Percentiles rank a stretch among this genome's conserved stretches.
phyloP scores from a whole-genome alignment of 1,284 basidiomycete genomes.

The Ustilago tritici region DNA sequence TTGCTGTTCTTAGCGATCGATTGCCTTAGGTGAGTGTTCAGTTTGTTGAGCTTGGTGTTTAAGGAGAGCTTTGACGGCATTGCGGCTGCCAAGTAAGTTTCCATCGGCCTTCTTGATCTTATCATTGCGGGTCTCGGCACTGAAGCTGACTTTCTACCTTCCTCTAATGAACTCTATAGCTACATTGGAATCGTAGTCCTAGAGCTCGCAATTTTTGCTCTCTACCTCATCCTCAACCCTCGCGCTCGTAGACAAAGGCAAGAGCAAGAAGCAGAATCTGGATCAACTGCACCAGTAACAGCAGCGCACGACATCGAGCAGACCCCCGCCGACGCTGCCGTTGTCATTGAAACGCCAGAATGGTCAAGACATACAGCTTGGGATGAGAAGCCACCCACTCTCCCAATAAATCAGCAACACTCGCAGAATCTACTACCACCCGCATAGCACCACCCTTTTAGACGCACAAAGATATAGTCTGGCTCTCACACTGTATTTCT shows the following conservation, averaged over 20 bases:
- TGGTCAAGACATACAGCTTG: constrained; percentile 34
- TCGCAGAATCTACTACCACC: background rate
- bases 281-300: background rate
- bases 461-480: background rate
- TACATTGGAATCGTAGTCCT: constrained; percentile 77
- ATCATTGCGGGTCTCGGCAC: background rate
- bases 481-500: constrained; percentile 18
- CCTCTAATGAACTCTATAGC: constrained; percentile 5
- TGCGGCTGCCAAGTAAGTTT: constrained; percentile 71
- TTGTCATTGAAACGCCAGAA: constrained; percentile 16
- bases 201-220: constrained; percentile 73
- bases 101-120: background rate
- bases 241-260: constrained; percentile 39
- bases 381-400: constrained; percentile 20
- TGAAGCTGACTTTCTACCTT: constrained; percentile 1
- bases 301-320: constrained; percentile 12
- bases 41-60: constrained; percentile 78
- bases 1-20: constrained; percentile 80
- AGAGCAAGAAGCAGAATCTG: background rate
- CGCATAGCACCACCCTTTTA: background rate
- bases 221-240: constrained; percentile 77
- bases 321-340: background rate
- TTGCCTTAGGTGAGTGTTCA: constrained; percentile 79
- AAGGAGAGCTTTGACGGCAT: constrained; percentile 77
- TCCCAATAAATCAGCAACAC: background rate